Base-by-base conservation (phyloP, 1,284 basidiomycete genomes). In the Tilletia caries region DNA sequence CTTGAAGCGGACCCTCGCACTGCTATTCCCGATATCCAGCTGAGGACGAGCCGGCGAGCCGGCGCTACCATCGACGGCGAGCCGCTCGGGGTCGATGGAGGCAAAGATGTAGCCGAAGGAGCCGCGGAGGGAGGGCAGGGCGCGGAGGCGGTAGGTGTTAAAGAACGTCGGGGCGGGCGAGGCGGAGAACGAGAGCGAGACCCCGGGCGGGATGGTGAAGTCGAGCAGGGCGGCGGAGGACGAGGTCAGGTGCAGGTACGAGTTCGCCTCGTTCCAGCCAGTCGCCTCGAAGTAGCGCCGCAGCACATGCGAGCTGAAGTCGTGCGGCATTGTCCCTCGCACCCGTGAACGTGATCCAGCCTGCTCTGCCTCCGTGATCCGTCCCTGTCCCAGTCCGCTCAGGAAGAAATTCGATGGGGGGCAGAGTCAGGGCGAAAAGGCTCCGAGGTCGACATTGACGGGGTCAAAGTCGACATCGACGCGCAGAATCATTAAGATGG, bases 231-330 rank as follows among this genome's bases (percentile, higher is more conserved):
- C 80, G 10, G 75, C 67, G 1, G 92, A 95, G 44, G 92, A 91
- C 52, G 92, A 88, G 4, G 93, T 97, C 44, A 98, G 83, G 77
- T 95, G 92, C 4, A 91, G 89, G 81, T 94, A 97, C 6, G 95
- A 87, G 81, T 95, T 95, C 84, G 97, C 93, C 83, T 95, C 92
- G 80, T 95, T 95, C 95, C 95, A 98, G 72, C 92, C 92, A 52
- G 93, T 96, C 15, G 89, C 89, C 73, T 89, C 88, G 86, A 94
- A 94, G 85, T 96, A 97, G 82, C 88, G 90, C 73, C 91, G 89
- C 58, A 97, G 86, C 66, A 97, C 90, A 85, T 94, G 92, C 13
- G 92, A 79, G 27, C 77, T 75, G 64, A 82, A 80, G 72, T 83
- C 81, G 74, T 81, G 77, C 80, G 54, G 54, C 54, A 60, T 60